A percentile compares a stretch with the other conserved stretches of the same genome.
Conservation (phyloP, 345 rosid species). For the Erysimum cheiranthoides region DNA sequence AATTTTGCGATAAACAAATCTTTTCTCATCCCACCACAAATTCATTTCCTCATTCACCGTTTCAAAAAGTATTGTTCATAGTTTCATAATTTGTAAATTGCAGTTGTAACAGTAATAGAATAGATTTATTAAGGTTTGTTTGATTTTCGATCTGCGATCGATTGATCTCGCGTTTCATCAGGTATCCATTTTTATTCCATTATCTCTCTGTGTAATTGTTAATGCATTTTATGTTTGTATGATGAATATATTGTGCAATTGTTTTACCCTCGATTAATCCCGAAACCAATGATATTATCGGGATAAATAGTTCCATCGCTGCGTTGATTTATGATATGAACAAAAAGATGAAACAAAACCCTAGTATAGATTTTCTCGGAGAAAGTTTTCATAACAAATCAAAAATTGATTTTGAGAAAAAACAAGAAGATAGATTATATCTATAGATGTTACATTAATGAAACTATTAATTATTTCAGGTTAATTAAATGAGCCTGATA, state of each 20-base stretch:
- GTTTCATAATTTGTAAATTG: conserved; percentile 23
- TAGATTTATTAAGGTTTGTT: conserved; percentile 15
- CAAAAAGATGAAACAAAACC: conserved; percentile 3
- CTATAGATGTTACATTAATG: not conserved
- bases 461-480: conserved; percentile 11
- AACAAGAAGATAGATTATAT: not conserved
- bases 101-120: not conserved
- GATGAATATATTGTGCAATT: not conserved
- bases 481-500: conserved; percentile 12
- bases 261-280: not conserved
- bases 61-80: conserved; percentile 1
- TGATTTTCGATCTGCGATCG: not conserved
- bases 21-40: conserved; percentile 9
- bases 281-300: not conserved
- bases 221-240: not conserved
- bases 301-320: not conserved
- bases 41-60: conserved; percentile 1
- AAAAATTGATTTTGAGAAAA: not conserved
- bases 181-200: conserved; percentile 29
- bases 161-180: conserved; percentile 29
- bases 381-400: not conserved
- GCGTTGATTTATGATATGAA: conserved; percentile 2
- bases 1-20: not conserved
- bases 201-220: conserved; percentile 8
- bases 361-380: not conserved